These are phyloP conservation scores for Helianthus annuus DNA, from an alignment of 129 eudicot species.

Conservation along the genomic window DNA sequence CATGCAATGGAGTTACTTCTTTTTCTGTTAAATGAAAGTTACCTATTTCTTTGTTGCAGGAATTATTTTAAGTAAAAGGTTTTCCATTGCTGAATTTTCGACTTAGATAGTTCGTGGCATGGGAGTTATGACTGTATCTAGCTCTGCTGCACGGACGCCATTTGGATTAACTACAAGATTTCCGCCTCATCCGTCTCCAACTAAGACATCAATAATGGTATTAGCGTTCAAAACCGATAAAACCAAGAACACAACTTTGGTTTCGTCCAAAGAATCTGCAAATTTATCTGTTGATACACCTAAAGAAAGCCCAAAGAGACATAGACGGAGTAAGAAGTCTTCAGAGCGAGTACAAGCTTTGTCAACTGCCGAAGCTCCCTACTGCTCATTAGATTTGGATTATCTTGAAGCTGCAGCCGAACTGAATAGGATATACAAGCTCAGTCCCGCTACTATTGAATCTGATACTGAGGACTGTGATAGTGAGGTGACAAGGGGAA, in stretches of 20 bases:
- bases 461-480: constrained; percentile 44
- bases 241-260: constrained; percentile 52
- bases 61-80: constrained; percentile 12
- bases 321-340: constrained; percentile 45
- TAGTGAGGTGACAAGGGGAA: constrained; percentile 44
- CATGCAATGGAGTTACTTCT: neutral
- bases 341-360: constrained; percentile 68
- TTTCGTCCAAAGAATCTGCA: constrained; percentile 57
- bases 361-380: constrained; percentile 53
- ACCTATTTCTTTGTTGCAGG: constrained; percentile 34
- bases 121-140: constrained; percentile 96
- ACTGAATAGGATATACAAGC: constrained; percentile 71
- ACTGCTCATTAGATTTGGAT: constrained; percentile 67
- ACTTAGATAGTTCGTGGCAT: constrained; percentile 47
- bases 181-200: constrained; percentile 38
- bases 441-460: constrained; percentile 52
- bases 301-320: constrained; percentile 61
- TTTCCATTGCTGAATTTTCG: constrained; percentile 6
- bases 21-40: neutral
- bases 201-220: constrained; percentile 49
- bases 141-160: constrained; percentile 74
- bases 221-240: constrained; percentile 67
- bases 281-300: constrained; percentile 51
- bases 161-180: constrained; percentile 62
- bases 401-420: constrained; percentile 86